phyloP scores from a whole-genome alignment of 495 filamentous ascomycete species.

The Neurospora sp. region DNA sequence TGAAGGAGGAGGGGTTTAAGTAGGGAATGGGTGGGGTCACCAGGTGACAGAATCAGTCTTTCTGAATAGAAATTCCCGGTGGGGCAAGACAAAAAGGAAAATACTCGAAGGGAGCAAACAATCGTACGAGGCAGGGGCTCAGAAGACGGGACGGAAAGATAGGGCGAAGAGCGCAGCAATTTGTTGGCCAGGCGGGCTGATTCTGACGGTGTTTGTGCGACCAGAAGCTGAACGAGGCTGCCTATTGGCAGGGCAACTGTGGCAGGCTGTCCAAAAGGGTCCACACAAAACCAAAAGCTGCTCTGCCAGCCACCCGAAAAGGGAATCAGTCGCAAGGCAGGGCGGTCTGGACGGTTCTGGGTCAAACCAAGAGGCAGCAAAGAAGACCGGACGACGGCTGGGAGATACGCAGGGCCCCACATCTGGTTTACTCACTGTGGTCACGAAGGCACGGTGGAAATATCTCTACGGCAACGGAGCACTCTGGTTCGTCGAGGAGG shows the following conservation, averaged over 20 bases:
- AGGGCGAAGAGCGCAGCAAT: neutral
- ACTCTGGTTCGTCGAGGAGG: neutral
- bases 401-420: neutral
- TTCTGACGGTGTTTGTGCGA: neutral
- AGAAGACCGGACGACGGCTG: neutral
- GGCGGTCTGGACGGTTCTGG: neutral
- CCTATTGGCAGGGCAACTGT: neutral
- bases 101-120: neutral
- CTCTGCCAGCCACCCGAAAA: neutral
- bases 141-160: neutral
- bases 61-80: neutral
- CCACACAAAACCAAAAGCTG: neutral
- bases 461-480: neutral
- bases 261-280: neutral
- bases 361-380: neutral
- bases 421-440: neutral
- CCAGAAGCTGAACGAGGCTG: neutral
- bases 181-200: neutral
- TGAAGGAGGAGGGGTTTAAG: neutral
- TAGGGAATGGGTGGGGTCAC: neutral
- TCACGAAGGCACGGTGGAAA: neutral
- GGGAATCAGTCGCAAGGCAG: neutral
- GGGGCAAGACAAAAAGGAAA: neutral
- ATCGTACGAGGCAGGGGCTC: neutral
- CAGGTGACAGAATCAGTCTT: neutral